Percentiles rank a stretch among this genome's conserved stretches.
Conservation (phyloP, 495 filamentous ascomycete genomes). For the Aspergillus bridgeri region DNA sequence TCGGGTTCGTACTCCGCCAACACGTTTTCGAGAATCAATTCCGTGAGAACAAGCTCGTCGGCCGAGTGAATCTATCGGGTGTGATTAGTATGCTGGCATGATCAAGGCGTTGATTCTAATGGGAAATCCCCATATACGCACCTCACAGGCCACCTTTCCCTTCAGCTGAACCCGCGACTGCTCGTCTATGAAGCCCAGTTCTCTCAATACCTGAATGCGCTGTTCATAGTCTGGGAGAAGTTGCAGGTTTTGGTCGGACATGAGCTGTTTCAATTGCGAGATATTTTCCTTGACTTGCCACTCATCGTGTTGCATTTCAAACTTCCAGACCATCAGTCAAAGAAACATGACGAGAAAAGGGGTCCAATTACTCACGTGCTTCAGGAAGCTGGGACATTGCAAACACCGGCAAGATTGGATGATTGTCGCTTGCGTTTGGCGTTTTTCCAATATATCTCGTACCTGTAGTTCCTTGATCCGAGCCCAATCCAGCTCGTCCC, state of each 20-base stretch:
- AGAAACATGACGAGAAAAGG: neutral
- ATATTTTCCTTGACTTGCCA: slow-evolving; percentile 94
- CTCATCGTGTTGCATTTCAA: slow-evolving; percentile 90
- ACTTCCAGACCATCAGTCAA: slow-evolving; percentile 37
- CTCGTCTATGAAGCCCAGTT: slow-evolving; percentile 85
- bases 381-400: slow-evolving; percentile 70
- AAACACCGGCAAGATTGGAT: slow-evolving; percentile 57
- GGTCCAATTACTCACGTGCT: slow-evolving; percentile 64
- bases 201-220: slow-evolving; percentile 84
- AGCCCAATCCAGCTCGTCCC: slow-evolving; percentile 83
- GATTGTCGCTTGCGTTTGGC: slow-evolving; percentile 56
- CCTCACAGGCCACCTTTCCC: slow-evolving; percentile 95
- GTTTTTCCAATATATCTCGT: slow-evolving; percentile 67
- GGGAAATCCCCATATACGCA: slow-evolving; percentile 21
- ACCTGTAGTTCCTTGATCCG: slow-evolving; percentile 74
- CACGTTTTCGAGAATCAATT: slow-evolving; percentile 93
- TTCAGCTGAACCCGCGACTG: slow-evolving; percentile 84
- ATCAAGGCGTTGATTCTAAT: neutral
- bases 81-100: neutral
- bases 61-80: slow-evolving; percentile 75
- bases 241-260: slow-evolving; percentile 95
- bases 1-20: slow-evolving; percentile 93
- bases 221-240: slow-evolving; percentile 98
- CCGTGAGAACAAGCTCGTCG: slow-evolving; percentile 95
- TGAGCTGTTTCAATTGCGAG: slow-evolving; percentile 72